Base-by-base conservation (phyloP, 352 stramenopile species). In the Phytophthora ohioensis region DNA sequence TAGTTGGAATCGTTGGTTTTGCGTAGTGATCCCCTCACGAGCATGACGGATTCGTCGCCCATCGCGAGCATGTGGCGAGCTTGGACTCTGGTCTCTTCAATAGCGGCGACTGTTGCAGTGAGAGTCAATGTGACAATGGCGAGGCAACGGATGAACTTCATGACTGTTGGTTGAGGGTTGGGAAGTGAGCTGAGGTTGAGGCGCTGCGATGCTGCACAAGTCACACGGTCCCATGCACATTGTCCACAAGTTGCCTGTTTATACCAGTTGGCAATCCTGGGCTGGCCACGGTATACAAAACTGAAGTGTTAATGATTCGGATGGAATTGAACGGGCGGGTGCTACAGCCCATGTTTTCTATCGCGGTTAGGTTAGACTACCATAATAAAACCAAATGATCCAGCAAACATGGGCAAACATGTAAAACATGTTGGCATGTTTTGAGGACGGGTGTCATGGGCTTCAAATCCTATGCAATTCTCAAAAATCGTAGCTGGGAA, bases 81-180 rank as follows among this genome's bases (percentile, higher is more conserved):
- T 17, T n/a, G 38, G 41, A 67, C 43, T 8, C 54, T 30, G 15
- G 70, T 71, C 36, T 78, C 70, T 71, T 63, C 27, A 12, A 45
- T 31, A 38, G 13, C 5, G 45, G 8, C 34, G 34, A 17, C 38
- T 43, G 45, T 27, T 48, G 41, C 21, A 0, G 31, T 13, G 36
- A 72, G 12, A 12, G 17, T 56, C 30, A 70, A 27, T 2, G 21
- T 34, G 30, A 52, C n/a, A 27, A 52, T 5, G 11, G 34, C 10
- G 34, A 77, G 4, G 54, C 47, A 63, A 15, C 47, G 17, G 35
- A 72, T n/a, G 56, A 72, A 39, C 8, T 65, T 71, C 68, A 75
- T 75, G 53, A 11, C 9, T 45, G 46, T 21, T 43, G 38, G 2
- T 43, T 43, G 45, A n/a, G 13, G 42, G 53, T 71, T 62, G 46